A percentile compares a stretch with the other conserved stretches of the same genome.
phyloP scores from a whole-genome alignment of 805 yeast species.

The Torulaspora indica region DNA sequence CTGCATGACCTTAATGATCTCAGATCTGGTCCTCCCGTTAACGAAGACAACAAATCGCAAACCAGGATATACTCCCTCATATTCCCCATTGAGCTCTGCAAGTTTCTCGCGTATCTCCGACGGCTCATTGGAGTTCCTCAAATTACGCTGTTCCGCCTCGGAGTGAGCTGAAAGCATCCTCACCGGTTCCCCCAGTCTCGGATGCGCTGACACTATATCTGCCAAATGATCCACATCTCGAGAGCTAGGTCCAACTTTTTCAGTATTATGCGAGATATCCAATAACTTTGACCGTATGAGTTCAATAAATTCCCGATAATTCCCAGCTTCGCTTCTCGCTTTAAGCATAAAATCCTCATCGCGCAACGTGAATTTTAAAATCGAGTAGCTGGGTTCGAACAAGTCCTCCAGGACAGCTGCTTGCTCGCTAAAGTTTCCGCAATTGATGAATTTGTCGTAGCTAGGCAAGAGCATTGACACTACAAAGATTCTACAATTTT shows the following conservation, averaged over 20 bases:
- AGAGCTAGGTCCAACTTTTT: slow-evolving; percentile 24
- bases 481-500: background rate
- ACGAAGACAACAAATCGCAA: slow-evolving; percentile 85
- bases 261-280: slow-evolving; percentile 30
- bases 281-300: slow-evolving; percentile 39
- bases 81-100: slow-evolving; percentile 49
- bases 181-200: slow-evolving; percentile 70
- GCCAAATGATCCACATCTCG: slow-evolving; percentile 30
- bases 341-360: slow-evolving; percentile 10
- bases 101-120: slow-evolving; percentile 45
- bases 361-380: slow-evolving; percentile 17
- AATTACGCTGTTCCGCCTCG: slow-evolving; percentile 61
- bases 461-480: background rate
- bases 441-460: slow-evolving; percentile 6
- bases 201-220: slow-evolving; percentile 83
- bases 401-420: slow-evolving; percentile 14
- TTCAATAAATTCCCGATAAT: slow-evolving; percentile 44
- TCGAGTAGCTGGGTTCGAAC: slow-evolving; percentile 24
- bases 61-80: slow-evolving; percentile 64
- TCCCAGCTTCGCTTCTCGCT: slow-evolving; percentile 16
- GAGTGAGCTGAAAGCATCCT: slow-evolving; percentile 60
- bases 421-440: slow-evolving; percentile 8
- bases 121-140: slow-evolving; percentile 44
- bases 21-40: slow-evolving; percentile 68
- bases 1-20: slow-evolving; percentile 59